These are phyloP conservation scores for Sophora flavescens DNA, from an alignment of 306 rosid genomes.

Conservation along the genomic window DNA sequence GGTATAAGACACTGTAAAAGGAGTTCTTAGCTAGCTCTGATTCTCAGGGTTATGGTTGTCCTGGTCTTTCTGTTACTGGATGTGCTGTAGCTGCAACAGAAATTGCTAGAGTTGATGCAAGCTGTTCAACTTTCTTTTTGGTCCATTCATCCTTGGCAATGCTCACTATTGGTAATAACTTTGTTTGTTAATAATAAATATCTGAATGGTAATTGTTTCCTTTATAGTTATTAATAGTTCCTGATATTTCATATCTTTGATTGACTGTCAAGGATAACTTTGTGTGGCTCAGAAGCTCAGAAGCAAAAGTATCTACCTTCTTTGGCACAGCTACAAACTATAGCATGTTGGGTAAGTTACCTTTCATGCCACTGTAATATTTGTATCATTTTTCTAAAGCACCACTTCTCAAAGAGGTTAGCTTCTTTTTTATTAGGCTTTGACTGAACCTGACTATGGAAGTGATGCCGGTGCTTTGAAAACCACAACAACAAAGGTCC, in stretches of 20 bases:
- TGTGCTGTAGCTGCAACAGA: constrained; percentile 75
- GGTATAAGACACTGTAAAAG: constrained; percentile 14
- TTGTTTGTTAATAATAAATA: constrained; percentile 5
- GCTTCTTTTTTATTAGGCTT: constrained; percentile 58
- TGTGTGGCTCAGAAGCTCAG: constrained; percentile 91
- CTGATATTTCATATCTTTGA: constrained; percentile 35
- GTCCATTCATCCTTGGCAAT: constrained; percentile 88
- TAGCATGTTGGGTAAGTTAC: constrained; percentile 81
- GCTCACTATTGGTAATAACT: constrained; percentile 82
- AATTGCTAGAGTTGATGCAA: constrained; percentile 92
- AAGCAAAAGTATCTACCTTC: constrained; percentile 84
- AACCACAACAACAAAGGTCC: constrained; percentile 77
- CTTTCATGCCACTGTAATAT: constrained; percentile 23
- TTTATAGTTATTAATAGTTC: constrained; percentile 32
- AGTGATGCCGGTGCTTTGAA: constrained; percentile 85
- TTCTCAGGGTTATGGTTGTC: constrained; percentile 93
- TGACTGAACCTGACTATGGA: constrained; percentile 94
- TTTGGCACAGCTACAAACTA: constrained; percentile 69
- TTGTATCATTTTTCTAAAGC: constrained; percentile 31
- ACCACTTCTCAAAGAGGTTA: constrained; percentile 29
- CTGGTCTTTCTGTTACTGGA: constrained; percentile 77
- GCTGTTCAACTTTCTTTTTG: constrained; percentile 77
- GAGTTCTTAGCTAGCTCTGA: constrained; percentile 41
- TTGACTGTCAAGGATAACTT: constrained; percentile 58
- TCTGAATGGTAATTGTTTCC: constrained; percentile 7